A percentile compares a stretch with the other conserved stretches of the same genome.
These are phyloP conservation scores for Cercospora sesami DNA, from an alignment of 2,329 filamentous ascomycete species.

Conservation along the genomic window DNA sequence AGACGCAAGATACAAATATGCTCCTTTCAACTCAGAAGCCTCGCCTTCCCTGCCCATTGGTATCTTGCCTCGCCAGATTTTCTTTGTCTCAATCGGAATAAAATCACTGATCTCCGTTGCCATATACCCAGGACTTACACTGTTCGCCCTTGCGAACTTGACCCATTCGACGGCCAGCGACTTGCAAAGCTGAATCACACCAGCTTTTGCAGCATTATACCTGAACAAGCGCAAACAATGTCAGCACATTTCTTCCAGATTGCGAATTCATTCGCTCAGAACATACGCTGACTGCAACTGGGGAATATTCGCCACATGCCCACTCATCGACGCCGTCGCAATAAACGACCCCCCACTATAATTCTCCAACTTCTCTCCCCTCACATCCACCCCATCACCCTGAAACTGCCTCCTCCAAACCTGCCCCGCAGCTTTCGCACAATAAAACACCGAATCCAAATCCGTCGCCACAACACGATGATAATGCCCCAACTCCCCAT, in stretches of 20 bases:
- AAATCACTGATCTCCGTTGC: constrained; percentile 57
- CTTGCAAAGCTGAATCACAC: constrained; percentile 58
- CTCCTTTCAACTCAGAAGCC: constrained; percentile 36
- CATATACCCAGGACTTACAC: constrained; percentile 57
- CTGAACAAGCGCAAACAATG: neutral
- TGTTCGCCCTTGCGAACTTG: constrained; percentile 57
- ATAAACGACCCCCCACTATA: constrained; percentile 52
- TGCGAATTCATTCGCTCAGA: neutral
- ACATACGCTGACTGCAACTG: constrained; percentile 55
- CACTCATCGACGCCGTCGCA: constrained; percentile 43
- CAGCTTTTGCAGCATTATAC: constrained; percentile 54
- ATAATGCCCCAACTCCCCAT: constrained; percentile 65
- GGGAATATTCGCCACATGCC: constrained; percentile 39
- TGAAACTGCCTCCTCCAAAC: constrained; percentile 71
- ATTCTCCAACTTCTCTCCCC: constrained; percentile 43
- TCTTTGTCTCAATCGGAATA: constrained; percentile 39
- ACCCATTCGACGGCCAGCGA: constrained; percentile 58
- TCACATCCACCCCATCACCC: constrained; percentile 58
- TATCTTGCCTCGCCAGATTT: constrained; percentile 54
- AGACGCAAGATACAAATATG: constrained; percentile 38
- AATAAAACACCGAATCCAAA: constrained; percentile 54
- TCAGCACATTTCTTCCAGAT: neutral
- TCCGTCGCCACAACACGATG: constrained; percentile 69
- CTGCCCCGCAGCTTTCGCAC: constrained; percentile 57
- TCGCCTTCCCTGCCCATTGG: constrained; percentile 46